phyloP scores from a whole-genome alignment of 2,329 filamentous ascomycete genomes.

The Exophiala aquamarina region DNA sequence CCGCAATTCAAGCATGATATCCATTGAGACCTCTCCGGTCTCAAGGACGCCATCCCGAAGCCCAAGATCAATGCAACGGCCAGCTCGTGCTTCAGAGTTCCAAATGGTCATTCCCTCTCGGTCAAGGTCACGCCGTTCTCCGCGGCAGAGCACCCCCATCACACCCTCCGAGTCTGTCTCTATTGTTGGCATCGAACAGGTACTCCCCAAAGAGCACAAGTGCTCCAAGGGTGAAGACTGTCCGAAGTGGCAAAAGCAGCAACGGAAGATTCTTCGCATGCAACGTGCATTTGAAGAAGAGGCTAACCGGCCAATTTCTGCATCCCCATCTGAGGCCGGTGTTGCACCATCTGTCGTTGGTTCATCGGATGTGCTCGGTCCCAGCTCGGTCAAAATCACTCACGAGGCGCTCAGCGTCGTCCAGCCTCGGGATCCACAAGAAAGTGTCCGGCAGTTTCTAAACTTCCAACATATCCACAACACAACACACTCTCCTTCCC shows the following conservation, averaged over 20 bases:
- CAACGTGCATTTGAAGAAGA: slow-evolving; percentile 68
- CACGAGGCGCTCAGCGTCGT: slow-evolving; percentile 70
- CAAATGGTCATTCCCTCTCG: slow-evolving; percentile 21
- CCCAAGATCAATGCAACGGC: slow-evolving; percentile 19
- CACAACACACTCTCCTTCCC: slow-evolving; percentile 50
- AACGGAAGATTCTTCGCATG: slow-evolving; percentile 72
- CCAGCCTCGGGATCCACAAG: slow-evolving; percentile 76
- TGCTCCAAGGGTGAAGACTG: slow-evolving; percentile 88
- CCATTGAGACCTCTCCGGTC: slow-evolving; percentile 14
- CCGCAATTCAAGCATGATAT: slow-evolving; percentile 35
- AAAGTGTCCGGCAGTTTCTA: slow-evolving; percentile 90
- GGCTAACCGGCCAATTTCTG: slow-evolving; percentile 52
- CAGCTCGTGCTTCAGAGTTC: slow-evolving; percentile 22
- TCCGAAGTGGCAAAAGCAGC: slow-evolving; percentile 76
- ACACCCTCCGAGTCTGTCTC: slow-evolving; percentile 81
- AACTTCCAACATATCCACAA: slow-evolving; percentile 67
- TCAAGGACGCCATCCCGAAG: slow-evolving; percentile 20
- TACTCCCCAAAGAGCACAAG: slow-evolving; percentile 78
- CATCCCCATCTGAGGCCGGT: slow-evolving; percentile 75
- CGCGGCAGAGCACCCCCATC: slow-evolving; percentile 45
- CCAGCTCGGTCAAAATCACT: slow-evolving; percentile 67
- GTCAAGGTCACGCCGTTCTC: slow-evolving; percentile 29
- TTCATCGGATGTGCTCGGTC: slow-evolving; percentile 85
- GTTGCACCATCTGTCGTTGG: slow-evolving; percentile 79
- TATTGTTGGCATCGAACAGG: slow-evolving; percentile 87